Evolutionary conservation across 352 stramenopile genomes (phyloP), one percentile per base, ranked within the genome.

Genomic region (Phytophthora lateralis): DNA sequence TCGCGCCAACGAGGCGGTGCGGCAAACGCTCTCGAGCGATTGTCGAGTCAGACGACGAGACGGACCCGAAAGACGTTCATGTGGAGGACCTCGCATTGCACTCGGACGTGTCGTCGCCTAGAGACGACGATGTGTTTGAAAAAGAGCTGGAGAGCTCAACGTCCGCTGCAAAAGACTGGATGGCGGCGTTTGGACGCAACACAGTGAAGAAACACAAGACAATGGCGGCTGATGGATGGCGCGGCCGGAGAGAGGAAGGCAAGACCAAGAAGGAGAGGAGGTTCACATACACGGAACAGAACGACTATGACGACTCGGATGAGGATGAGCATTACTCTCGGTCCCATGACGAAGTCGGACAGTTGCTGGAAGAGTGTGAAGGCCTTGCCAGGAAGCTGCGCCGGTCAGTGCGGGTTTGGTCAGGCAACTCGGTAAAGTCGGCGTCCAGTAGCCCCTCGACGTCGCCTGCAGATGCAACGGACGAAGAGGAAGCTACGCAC

Each of bases 321-420:
- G 75, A 90, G 49, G 73, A 82, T 18, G 75, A 77, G 20, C 69
- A 89, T 52, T 74, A 77, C 29, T 67, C 69, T 58, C 71, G 79
- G 20, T 79, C 82, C 4, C 82, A 91, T 59, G 84, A 89, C 57
- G 81, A 93, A 57, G 80, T 93, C 17, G 80, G 81, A 4, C 71
- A 90, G 45, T 30, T 93, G 27, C 56, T 93, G 46, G 62, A 73
- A 44, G 80, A 91, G 34, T 93, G 84, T 53, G 76, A 86, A 53
- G 63, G 55, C 11, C 84, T 93, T 46, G 81, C 81, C 1, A 43
- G 73, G 34, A 90, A 88, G 58, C 55, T 93, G 35, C 78, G 80
- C 6, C 52, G 65, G 8, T 90, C 84, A 6, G 84, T 93, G 41
- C 63, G 72, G 17, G 81, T 69, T 46, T 93, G 83, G 83, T 89